phyloP scores from a whole-genome alignment of 768 basidiomycete species.

The Hericium coralloides region DNA sequence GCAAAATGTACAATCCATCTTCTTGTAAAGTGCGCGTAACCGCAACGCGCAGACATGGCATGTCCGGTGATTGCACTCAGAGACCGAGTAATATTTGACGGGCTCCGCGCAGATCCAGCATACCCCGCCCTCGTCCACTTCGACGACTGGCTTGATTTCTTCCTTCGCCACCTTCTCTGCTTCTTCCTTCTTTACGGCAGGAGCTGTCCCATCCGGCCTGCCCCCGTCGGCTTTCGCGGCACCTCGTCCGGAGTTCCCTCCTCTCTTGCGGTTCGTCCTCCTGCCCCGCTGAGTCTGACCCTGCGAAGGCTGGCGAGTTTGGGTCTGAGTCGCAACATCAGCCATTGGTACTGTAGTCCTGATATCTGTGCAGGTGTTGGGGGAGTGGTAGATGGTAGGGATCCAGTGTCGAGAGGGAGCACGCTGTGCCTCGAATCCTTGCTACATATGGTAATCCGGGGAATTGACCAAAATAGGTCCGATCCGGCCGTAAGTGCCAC shows the following conservation, averaged over 20 bases:
- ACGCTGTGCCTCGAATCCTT: no score
- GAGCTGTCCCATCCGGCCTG: neutral
- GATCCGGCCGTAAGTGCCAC: no score
- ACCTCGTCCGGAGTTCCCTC: neutral
- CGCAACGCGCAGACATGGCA: slow-evolving; percentile 92
- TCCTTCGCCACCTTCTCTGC: slow-evolving; percentile 2
- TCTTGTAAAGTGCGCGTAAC: slow-evolving; percentile 88
- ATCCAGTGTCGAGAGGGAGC: no score
- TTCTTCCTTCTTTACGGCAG: neutral
- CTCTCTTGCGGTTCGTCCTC: neutral
- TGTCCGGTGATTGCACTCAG: slow-evolving; percentile 88
- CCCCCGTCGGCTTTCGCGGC: neutral
- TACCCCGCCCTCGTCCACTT: slow-evolving; percentile 31
- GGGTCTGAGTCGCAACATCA: neutral
- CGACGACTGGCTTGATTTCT: slow-evolving; percentile 3
- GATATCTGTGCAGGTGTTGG: no score
- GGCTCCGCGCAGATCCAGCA: slow-evolving; percentile 97
- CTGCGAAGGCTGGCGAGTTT: neutral
- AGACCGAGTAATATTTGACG: slow-evolving; percentile 82
- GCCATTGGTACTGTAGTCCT: neutral
- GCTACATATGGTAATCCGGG: no score
- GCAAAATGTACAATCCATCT: slow-evolving; percentile 90
- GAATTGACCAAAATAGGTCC: no score
- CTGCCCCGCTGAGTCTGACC: neutral
- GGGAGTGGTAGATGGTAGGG: no score